Conservation (phyloP, 2,329 filamentous ascomycete genomes). For the Fusarium sp. region DNA sequence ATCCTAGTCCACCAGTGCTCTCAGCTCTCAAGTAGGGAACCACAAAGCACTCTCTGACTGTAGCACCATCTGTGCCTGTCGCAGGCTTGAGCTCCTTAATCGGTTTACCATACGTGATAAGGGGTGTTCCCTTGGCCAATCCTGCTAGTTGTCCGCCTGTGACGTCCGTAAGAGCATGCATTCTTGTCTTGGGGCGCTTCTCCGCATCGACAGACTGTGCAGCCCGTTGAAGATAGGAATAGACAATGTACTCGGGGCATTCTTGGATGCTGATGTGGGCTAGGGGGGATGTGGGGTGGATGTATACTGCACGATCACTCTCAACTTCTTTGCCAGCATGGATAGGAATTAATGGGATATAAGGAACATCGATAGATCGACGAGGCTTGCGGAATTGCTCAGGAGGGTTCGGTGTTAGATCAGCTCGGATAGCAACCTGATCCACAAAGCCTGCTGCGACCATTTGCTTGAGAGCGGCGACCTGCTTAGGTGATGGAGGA, state of each 20-base stretch:
- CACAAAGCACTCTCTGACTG: constrained; percentile 81
- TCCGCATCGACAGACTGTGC: constrained; percentile 62
- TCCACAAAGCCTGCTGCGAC: constrained; percentile 93
- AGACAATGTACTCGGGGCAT: constrained; percentile 89
- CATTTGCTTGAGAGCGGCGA: constrained; percentile 89
- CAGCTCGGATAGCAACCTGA: constrained; percentile 91
- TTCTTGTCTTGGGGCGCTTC: constrained; percentile 79
- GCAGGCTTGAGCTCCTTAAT: constrained; percentile 79
- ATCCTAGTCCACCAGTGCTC: constrained; percentile 75
- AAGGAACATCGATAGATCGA: constrained; percentile 92
- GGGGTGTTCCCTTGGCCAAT: constrained; percentile 85
- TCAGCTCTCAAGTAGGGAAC: constrained; percentile 81
- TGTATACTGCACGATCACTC: constrained; percentile 78
- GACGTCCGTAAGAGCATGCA: constrained; percentile 88
- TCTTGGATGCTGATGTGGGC: constrained; percentile 76
- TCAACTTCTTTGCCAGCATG: constrained; percentile 56
- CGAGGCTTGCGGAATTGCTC: constrained; percentile 76
- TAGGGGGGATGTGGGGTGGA: constrained; percentile 88
- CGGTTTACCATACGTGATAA: constrained; percentile 89
- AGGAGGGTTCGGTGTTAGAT: constrained; percentile 81
- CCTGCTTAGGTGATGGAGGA: constrained; percentile 73
- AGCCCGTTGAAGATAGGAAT: constrained; percentile 83
- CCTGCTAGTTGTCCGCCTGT: constrained; percentile 80
- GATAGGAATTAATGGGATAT: constrained; percentile 84
- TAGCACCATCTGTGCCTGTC: constrained; percentile 53